Percentiles rank a stretch among this genome's conserved stretches.
Evolutionary conservation across 2,329 filamentous ascomycete species (phyloP).

Genomic region (Monilinia polystroma): DNA sequence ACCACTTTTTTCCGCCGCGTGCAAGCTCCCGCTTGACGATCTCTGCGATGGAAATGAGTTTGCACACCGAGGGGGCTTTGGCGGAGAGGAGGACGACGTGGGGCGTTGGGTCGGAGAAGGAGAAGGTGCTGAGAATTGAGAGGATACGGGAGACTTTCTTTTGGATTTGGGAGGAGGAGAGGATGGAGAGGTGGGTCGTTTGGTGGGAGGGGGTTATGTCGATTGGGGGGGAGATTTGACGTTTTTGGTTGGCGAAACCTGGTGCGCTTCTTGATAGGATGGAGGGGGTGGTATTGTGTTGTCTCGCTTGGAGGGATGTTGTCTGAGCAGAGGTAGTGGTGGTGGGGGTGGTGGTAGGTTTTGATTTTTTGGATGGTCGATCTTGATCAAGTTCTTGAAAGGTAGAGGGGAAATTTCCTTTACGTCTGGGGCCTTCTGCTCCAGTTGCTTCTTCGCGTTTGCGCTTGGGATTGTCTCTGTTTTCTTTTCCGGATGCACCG

Average conservation of each 20-base stretch:
- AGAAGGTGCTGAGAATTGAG: conserved; percentile 32
- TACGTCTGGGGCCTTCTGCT: not conserved
- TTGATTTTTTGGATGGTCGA: conserved; percentile 19
- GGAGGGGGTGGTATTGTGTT: not conserved
- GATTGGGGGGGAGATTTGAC: not conserved
- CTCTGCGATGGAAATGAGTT: conserved; percentile 67
- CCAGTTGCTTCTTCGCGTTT: conserved; percentile 16
- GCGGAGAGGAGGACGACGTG: conserved; percentile 44
- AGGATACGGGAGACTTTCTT: conserved; percentile 40
- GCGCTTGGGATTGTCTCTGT: conserved; percentile 13
- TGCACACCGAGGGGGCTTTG: conserved; percentile 49
- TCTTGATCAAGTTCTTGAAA: conserved; percentile 17
- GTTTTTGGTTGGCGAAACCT: conserved; percentile 10
- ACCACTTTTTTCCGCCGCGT: conserved; percentile 46
- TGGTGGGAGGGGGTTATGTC: conserved; percentile 45
- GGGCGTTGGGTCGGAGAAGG: conserved; percentile 37
- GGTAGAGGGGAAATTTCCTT: conserved; percentile 21
- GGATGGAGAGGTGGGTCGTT: conserved; percentile 53
- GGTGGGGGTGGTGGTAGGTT: conserved; percentile 6
- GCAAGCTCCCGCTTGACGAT: conserved; percentile 59
- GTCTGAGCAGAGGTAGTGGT: not conserved
- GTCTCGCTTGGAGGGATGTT: not conserved
- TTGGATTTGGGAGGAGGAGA: conserved; percentile 59
- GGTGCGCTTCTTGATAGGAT: not conserved
- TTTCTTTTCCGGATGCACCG: not conserved